Evolutionary conservation across 352 stramenopile species (phyloP), one percentile per base, ranked within the genome.

Genomic region (Pythium plurisporium): DNA sequence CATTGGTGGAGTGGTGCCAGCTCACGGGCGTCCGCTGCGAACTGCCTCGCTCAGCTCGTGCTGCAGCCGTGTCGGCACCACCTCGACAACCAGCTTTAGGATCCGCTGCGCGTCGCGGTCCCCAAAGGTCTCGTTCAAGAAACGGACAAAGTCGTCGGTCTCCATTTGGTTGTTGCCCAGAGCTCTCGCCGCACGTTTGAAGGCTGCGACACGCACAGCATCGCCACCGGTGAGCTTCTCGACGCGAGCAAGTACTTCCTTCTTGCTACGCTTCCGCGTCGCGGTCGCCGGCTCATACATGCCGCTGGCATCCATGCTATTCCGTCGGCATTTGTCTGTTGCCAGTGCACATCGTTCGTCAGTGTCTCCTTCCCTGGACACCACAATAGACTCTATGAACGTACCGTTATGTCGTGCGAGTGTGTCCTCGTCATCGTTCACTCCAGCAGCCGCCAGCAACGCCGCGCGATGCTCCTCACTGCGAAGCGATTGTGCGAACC

Each of bases 121-220:
- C 31, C 75, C 75, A 49, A 89, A 88, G 9, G 74, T 87, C 33
- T 67, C 58, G 31, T 71, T 72, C 55, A 89, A 46, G 31, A 87
- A 86, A 33, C 66, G 48, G 11, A 86, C 76, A 52, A 91, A 91
- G 25, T 73, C 74, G 47, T 74, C 60, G 5, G 71, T 73, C 23
- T 67, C 79, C 79, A 91, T 89, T 27, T 89, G 76, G 52, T 86
- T 68, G 37, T 76, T 89, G 23, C 81, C 81, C 22, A 91, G 73
- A 6, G 75, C 74, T 41, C 87, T 87, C 5, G 81, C 81, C 14
- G 75, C 75, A 31, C 80, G 73, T 55, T 88, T 89, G 54, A 91
- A 91, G 27, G 82, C 65, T 4, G 55, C 47, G 12, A 91, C 69
- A 23, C 64, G 69, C 31, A 78, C 59, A 5, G 62, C n/a, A 42